Percentiles rank a stretch among this genome's conserved stretches.
These are phyloP conservation scores for Erythrophleum fordii DNA, from an alignment of 306 rosid genomes.

Conservation along the genomic window DNA sequence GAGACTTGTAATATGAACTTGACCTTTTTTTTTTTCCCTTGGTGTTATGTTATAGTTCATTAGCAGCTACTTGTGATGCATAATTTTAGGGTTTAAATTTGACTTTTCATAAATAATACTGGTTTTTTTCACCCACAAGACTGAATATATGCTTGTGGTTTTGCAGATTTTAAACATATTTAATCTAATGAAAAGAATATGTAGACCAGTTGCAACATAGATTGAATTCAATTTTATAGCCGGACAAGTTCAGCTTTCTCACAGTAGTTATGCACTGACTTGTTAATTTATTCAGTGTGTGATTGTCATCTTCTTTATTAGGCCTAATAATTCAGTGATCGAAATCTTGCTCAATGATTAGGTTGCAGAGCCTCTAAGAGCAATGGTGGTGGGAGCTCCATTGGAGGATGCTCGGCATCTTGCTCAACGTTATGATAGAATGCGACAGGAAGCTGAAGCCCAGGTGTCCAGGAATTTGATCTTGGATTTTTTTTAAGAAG, in stretches of 20 bases:
- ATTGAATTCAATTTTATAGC: constrained; percentile 4
- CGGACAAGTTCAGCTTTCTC: constrained; percentile 13
- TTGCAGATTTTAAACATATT: constrained; percentile 15
- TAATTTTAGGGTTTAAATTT: constrained; percentile 28
- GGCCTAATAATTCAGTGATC: constrained; percentile 28
- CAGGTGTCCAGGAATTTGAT: constrained; percentile 63
- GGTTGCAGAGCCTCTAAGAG: constrained; percentile 95
- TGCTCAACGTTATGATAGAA: constrained; percentile 89
- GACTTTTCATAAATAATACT: constrained; percentile 20
- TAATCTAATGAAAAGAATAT: constrained; percentile 27
- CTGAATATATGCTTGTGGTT: constrained; percentile 23
- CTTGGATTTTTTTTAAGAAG: constrained; percentile 19
- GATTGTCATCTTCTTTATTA: constrained; percentile 12
- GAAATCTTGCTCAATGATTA: constrained; percentile 43
- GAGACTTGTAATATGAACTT: background rate
- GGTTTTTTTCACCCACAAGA: background rate
- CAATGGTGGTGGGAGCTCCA: constrained; percentile 94
- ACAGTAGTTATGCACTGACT: constrained; percentile 25
- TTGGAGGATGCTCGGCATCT: constrained; percentile 96
- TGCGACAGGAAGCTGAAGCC: constrained; percentile 94
- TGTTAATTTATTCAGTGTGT: constrained; percentile 18
- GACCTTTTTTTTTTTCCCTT: background rate
- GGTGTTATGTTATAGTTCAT: constrained; percentile 8
- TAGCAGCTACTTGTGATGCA: constrained; percentile 21
- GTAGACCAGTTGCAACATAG: background rate